A percentile compares a stretch with the other conserved stretches of the same genome.
Evolutionary conservation across 2,329 filamentous ascomycete genomes (phyloP).

Genomic region (Xenoacremonium recifei): DNA sequence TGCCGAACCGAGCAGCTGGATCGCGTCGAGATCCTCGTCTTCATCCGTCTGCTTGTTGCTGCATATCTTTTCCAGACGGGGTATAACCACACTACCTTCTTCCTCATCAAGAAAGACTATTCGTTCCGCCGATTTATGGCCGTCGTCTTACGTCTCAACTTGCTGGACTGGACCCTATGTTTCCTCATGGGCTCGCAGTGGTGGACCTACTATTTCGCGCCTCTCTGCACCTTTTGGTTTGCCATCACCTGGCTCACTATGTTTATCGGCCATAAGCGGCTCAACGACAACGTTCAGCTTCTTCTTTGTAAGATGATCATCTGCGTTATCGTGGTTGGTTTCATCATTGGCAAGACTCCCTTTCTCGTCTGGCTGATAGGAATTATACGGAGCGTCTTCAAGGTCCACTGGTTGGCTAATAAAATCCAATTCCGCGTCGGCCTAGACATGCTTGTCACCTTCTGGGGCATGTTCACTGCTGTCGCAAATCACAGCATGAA

Average conservation of each 20-base stretch:
- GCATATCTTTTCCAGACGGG: conserved; percentile 62
- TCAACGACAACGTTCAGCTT: background rate
- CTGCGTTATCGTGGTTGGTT: background rate
- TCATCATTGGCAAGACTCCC: background rate
- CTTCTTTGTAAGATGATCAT: background rate
- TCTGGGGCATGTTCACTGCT: background rate
- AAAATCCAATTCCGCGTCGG: background rate
- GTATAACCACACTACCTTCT: conserved; percentile 60
- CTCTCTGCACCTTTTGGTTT: conserved; percentile 62
- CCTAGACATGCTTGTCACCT: conserved; percentile 24
- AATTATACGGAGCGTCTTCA: background rate
- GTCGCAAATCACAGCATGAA: background rate
- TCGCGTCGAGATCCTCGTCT: conserved; percentile 49
- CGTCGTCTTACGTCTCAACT: conserved; percentile 57
- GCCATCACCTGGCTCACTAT: conserved; percentile 51
- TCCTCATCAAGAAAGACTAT: conserved; percentile 55
- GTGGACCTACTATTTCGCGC: conserved; percentile 55
- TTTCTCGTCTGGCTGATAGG: background rate
- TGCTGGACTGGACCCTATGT: conserved; percentile 51
- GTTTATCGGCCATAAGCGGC: conserved; percentile 32
- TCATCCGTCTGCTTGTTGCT: conserved; percentile 52
- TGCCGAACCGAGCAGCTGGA: conserved; percentile 46
- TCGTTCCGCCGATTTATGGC: conserved; percentile 50
- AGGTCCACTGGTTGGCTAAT: background rate
- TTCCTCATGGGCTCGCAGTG: conserved; percentile 56